Evolutionary conservation across 1,284 basidiomycete genomes (phyloP), one percentile per base, ranked within the genome.

Genomic region (Neolentinus lepideus): DNA sequence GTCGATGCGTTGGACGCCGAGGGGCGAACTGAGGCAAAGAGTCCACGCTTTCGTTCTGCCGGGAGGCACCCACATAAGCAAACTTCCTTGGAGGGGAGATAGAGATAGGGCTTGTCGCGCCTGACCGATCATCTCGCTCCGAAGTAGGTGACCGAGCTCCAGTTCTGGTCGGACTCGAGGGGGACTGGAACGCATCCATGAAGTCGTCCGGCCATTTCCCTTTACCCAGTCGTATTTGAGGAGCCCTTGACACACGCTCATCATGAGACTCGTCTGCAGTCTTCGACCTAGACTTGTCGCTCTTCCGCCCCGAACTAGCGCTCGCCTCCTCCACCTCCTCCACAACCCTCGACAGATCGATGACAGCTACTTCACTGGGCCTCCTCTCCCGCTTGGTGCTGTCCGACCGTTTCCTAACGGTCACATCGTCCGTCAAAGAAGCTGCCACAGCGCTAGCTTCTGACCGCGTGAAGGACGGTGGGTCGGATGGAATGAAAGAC

Each of bases 191-290:
- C 22, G 73, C 81, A 63, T 82, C 80, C 56, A 89, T 66, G 64
- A 89, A 89, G 67, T 90, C 88, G 65, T 90, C 87, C 1, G 89
- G 88, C 86, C 87, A 90, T 67, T 87, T 89, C 56, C 85, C 88
- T 67, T 90, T 87, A 43, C 83, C 81, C 51, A 89, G 79, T 57
- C 83, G 77, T 60, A 88, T 74, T 54, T 71, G 58, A 66, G 61
- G 58, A 71, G 74, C 54, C 68, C 66, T 51, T 68, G 65, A 45
- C 65, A 67, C 57, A 71, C 70, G 51, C 55, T 19, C 60, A 50
- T 59, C 57, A 53, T 52, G 33, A 8, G 31, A 12, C 8, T 21
- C 12, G 12, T 52, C 51, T n/a, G 33, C 22, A 16, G 11, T 52
- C 27, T n/a, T 55, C 47, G 54, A 31, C 35, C 35, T 31, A 16